These are phyloP conservation scores for Diatrype stigma DNA, from an alignment of 2,329 filamentous ascomycete species.

Conservation along the genomic window DNA sequence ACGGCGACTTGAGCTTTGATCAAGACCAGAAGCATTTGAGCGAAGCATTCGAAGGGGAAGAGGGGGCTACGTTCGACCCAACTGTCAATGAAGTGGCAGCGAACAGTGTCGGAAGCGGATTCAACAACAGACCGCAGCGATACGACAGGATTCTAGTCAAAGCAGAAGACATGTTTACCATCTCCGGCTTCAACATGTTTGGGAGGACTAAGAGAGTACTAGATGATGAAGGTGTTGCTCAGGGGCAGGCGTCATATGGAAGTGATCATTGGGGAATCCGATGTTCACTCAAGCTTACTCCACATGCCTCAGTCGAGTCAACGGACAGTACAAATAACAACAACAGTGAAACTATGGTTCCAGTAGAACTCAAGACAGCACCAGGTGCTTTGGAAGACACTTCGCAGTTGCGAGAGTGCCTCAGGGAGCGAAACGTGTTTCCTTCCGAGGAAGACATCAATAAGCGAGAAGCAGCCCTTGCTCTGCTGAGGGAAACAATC, in stretches of 20 bases:
- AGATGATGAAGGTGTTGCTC: constrained; percentile 3
- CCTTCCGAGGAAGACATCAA: constrained; percentile 42
- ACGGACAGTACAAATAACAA: constrained; percentile 16
- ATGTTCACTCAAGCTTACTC: constrained; percentile 32
- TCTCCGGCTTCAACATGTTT: constrained; percentile 53
- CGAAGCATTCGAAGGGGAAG: constrained; percentile 52
- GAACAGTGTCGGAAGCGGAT: constrained; percentile 40
- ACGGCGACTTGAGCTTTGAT: constrained; percentile 34
- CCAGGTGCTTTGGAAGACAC: constrained; percentile 26
- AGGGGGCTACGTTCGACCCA: constrained; percentile 63
- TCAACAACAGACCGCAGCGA: constrained; percentile 55
- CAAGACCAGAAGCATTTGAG: constrained; percentile 15
- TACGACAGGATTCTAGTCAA: constrained; percentile 61
- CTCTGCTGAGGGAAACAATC: constrained; percentile 39
- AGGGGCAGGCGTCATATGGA: constrained; percentile 25
- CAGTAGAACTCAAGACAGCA: constrained; percentile 30
- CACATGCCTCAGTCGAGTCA: constrained; percentile 4
- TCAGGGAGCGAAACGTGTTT: constrained; percentile 37
- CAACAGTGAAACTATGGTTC: constrained; percentile 22
- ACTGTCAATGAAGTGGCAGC: constrained; percentile 51
- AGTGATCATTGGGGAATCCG: constrained; percentile 59
- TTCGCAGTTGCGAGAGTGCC: constrained; percentile 32
- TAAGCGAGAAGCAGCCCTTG: constrained; percentile 40
- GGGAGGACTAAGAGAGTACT: constrained; percentile 36
- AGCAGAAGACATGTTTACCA: constrained; percentile 32